A percentile compares a stretch with the other conserved stretches of the same genome.
Conservation (phyloP, 305 asterid genomes). For the Fraxinus baroniana region DNA sequence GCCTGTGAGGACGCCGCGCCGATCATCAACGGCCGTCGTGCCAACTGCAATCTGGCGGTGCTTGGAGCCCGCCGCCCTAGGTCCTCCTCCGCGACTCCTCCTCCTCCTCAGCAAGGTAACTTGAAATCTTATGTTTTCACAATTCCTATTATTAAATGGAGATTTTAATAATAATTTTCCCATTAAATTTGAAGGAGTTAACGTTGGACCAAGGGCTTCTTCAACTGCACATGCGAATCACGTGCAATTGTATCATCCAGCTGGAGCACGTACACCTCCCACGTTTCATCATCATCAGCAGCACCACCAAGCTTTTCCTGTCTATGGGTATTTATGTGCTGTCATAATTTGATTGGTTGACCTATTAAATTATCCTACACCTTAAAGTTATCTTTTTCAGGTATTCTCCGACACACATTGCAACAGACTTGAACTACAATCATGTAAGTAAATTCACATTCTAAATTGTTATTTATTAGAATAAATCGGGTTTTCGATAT, state of each 20-base stretch:
- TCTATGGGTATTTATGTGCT: slow-evolving; percentile 48
- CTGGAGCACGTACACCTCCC: slow-evolving; percentile 39
- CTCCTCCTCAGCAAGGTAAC: slow-evolving; percentile 52
- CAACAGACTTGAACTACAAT: slow-evolving; percentile 69
- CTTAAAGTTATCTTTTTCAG: slow-evolving; percentile 14
- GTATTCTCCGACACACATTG: slow-evolving; percentile 66
- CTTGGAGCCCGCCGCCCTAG: slow-evolving; percentile 84
- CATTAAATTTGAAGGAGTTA: slow-evolving; percentile 42
- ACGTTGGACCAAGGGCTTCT: slow-evolving; percentile 60
- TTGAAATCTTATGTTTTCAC: not conserved
- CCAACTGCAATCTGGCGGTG: slow-evolving; percentile 90
- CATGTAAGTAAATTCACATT: slow-evolving; percentile 48
- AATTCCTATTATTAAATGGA: too few relatives aligned
- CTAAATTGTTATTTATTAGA: not conserved
- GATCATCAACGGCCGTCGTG: slow-evolving; percentile 88
- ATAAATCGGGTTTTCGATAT: not conserved
- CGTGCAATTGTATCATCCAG: slow-evolving; percentile 75
- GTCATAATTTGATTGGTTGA: not conserved
- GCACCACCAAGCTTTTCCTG: slow-evolving; percentile 72
- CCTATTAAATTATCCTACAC: not conserved
- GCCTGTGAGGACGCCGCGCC: slow-evolving; percentile 88
- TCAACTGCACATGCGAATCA: slow-evolving; percentile 51
- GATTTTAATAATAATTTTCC: not conserved
- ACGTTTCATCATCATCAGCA: slow-evolving; percentile 49
- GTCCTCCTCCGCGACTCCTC: slow-evolving; percentile 45